phyloP scores from a whole-genome alignment of 352 stramenopile genomes.

The Globisporangium spinosum region DNA sequence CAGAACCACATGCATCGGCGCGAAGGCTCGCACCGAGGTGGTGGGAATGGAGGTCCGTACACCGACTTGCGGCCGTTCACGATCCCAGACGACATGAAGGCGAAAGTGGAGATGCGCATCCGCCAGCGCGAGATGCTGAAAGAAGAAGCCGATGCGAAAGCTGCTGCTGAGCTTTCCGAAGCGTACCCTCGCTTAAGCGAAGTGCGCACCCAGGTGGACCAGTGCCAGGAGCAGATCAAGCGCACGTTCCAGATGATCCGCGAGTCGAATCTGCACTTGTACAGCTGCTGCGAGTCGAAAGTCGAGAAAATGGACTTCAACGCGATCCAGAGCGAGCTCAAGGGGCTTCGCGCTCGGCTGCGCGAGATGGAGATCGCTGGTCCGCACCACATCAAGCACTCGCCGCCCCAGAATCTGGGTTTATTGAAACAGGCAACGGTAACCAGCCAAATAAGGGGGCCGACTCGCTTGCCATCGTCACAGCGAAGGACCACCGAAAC shows the following conservation, averaged over 20 bases:
- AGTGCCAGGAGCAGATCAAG: slow-evolving; percentile 67
- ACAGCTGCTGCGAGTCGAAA: slow-evolving; percentile 62
- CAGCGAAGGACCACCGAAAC: slow-evolving; percentile 2
- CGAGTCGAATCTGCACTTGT: slow-evolving; percentile 61
- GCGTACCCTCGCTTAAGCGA: slow-evolving; percentile 64
- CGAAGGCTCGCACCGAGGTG: slow-evolving; percentile 13
- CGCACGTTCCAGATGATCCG: slow-evolving; percentile 63
- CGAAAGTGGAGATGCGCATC: slow-evolving; percentile 69
- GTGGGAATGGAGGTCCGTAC: slow-evolving; percentile 32
- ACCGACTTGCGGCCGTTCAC: slow-evolving; percentile 72
- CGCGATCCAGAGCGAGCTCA: slow-evolving; percentile 47
- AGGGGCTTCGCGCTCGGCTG: slow-evolving; percentile 37
- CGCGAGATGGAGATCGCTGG: slow-evolving; percentile 24
- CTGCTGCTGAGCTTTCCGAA: slow-evolving; percentile 45
- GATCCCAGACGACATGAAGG: slow-evolving; percentile 77
- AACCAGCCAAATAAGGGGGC: background rate
- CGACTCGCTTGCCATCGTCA: slow-evolving; percentile 14
- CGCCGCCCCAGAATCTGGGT: background rate
- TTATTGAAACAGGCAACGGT: background rate
- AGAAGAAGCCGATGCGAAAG: slow-evolving; percentile 37
- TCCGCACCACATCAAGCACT: slow-evolving; percentile 9
- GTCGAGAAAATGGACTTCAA: slow-evolving; percentile 47
- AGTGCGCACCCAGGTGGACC: slow-evolving; percentile 51
- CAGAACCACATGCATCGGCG: slow-evolving; percentile 42
- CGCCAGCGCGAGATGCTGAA: slow-evolving; percentile 52